Base-by-base conservation (phyloP, 1,284 basidiomycete genomes). In the Moesziomyces globuligerus region DNA sequence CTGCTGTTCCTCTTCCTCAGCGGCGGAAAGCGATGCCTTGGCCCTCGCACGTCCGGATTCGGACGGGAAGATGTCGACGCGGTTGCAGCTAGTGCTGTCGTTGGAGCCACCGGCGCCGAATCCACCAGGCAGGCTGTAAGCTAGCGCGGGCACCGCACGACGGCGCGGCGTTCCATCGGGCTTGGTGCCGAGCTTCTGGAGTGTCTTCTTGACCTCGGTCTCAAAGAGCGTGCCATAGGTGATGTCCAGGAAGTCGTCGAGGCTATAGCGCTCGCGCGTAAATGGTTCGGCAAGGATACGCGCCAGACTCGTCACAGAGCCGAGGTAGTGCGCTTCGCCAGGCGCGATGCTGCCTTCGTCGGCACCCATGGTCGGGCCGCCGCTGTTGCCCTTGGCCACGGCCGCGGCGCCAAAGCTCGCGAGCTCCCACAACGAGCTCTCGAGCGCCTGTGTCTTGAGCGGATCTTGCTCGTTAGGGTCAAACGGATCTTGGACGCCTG, bases 211-310 rank as follows among this genome's bases (percentile, higher is more conserved):
- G 20, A 86, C 85, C 79, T 98, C 95, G 1, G 91, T 91, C 48
- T 94, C 92, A 72, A 96, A 91, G 29, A 98, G 86, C 91, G 93
- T 97, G 15, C 86, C 87, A 79, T 97, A 98, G 0, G 92, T 93
- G 82, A 98, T 93, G 84, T 98, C 96, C 78, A 98, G 83, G 82
- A 98, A 98, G 82, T 98, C 96, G 75, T 98, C 96, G 86, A 97
- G 88, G 25, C 88, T 86, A 83, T 94, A 98, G 25, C 87, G 86
- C 11, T 90, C 91, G 79, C 94, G 94, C 8, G 93, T 97, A 83
- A 98, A 98, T 1, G 91, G 90, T 80, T 96, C 94, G 11, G 88
- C 87, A 67, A 98, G 91, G 51, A 98, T 90, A 74, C 90, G 89
- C 17, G 89, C 89, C 49, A 98, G 83, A 0, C 92, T 93, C 9